Evolutionary conservation across 2,329 filamentous ascomycete genomes (phyloP).

Genomic region (Fusarium sambucinum): DNA sequence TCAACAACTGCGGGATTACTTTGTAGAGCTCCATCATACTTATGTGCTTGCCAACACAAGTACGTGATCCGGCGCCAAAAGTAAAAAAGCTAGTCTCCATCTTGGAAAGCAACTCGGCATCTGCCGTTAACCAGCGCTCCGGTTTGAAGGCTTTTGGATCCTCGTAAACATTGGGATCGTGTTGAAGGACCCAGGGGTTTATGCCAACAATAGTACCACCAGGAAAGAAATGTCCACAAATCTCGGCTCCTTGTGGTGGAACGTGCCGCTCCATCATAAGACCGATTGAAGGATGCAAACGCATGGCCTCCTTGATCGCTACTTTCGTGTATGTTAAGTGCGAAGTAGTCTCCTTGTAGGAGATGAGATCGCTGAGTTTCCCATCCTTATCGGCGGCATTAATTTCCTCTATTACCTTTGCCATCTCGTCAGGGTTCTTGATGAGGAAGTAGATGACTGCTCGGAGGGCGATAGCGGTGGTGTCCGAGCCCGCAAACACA

Average conservation of each 20-base stretch:
- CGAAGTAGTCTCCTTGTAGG: background rate
- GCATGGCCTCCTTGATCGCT: constrained; percentile 37
- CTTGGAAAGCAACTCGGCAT: background rate
- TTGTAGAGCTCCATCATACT: background rate
- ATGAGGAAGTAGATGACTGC: background rate
- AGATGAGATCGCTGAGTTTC: background rate
- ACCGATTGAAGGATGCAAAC: constrained; percentile 34
- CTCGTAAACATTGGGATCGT: background rate
- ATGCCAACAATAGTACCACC: background rate
- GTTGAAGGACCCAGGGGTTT: background rate
- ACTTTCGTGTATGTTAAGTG: constrained; percentile 30
- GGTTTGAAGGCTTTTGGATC: background rate
- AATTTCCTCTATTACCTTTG: background rate
- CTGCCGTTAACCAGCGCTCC: background rate
- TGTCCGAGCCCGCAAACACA: constrained; percentile 1
- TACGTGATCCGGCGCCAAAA: background rate
- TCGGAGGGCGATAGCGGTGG: background rate
- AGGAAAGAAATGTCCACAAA: background rate
- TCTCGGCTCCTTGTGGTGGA: background rate
- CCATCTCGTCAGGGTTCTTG: background rate
- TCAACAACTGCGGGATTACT: background rate
- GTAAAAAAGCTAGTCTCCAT: constrained; percentile 4
- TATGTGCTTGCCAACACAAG: background rate
- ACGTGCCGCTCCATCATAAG: constrained; percentile 21
- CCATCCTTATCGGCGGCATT: background rate